phyloP scores from a whole-genome alignment of 1,139 yeast species.

The Arxiozyma heterogenica region DNA sequence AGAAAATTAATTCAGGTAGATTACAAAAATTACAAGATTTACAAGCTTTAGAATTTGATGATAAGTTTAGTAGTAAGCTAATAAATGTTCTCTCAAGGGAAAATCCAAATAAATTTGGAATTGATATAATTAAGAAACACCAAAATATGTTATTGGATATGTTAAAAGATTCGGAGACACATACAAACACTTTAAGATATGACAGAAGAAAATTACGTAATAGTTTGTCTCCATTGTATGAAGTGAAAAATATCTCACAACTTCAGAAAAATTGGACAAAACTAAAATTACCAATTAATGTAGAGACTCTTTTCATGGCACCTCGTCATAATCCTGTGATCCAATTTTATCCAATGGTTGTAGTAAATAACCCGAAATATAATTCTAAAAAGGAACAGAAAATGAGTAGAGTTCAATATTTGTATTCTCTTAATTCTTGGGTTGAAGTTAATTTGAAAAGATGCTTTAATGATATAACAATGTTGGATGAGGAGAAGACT shows the following conservation, averaged over 20 bases:
- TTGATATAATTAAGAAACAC: conserved; percentile 8
- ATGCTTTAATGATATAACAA: conserved; percentile 10
- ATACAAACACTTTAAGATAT: not conserved
- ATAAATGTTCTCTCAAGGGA: conserved; percentile 9
- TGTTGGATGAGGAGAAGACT: conserved; percentile 2
- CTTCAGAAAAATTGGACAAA: conserved; percentile 15
- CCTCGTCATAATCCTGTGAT: not conserved
- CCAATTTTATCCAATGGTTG: conserved; percentile 1
- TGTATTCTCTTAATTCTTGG: conserved; percentile 9
- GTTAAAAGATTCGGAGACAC: not conserved
- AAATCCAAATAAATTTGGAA: conserved; percentile 10
- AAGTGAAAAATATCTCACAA: conserved; percentile 14
- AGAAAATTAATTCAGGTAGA: conserved; percentile 12
- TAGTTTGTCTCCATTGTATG: conserved; percentile 3
- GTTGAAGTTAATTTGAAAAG: conserved; percentile 11
- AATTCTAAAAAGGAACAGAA: not conserved
- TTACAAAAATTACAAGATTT: conserved; percentile 12
- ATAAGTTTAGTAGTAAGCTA: conserved; percentile 8
- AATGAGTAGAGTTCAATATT: not conserved
- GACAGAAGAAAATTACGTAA: conserved; percentile 1
- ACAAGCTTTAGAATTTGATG: conserved; percentile 14
- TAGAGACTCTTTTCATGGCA: conserved; percentile 9
- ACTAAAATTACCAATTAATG: conserved; percentile 16
- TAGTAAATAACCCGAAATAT: not conserved
- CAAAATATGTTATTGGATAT: conserved; percentile 1